Conservation (phyloP, 2,329 filamentous ascomycete species). For the Ascochyta lentis region DNA sequence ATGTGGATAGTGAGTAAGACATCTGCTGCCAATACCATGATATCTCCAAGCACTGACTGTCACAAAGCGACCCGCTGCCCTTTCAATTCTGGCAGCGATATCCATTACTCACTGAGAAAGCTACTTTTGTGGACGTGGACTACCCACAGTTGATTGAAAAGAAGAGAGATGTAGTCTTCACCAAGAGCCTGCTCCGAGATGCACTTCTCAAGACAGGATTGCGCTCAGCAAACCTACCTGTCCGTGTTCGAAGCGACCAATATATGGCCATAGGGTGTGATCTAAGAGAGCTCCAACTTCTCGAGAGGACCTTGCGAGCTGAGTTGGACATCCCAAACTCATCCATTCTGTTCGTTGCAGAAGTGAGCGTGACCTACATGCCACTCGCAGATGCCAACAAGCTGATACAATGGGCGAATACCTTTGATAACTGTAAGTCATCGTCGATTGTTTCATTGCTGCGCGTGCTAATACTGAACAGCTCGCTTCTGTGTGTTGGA, state of each 20-base stretch:
- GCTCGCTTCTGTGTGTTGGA: conserved; percentile 87
- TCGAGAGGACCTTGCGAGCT: conserved; percentile 66
- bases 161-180: conserved; percentile 73
- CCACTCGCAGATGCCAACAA: conserved; percentile 73
- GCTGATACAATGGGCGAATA: conserved; percentile 79
- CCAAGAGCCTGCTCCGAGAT: conserved; percentile 55
- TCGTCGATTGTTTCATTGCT: background rate
- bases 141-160: conserved; percentile 79
- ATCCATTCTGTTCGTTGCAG: conserved; percentile 79
- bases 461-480: conserved; percentile 36
- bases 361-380: conserved; percentile 94
- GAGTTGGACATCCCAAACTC: conserved; percentile 65
- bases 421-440: conserved; percentile 68
- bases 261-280: conserved; percentile 86
- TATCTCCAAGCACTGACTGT: conserved; percentile 25
- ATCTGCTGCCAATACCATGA: conserved; percentile 1
- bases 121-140: conserved; percentile 83
- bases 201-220: conserved; percentile 37
- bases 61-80: conserved; percentile 78
- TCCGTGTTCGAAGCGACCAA: conserved; percentile 61
- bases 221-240: conserved; percentile 35
- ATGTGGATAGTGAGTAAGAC: conserved; percentile 79
- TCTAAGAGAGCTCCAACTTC: conserved; percentile 68
- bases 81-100: conserved; percentile 81
- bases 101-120: conserved; percentile 61